These are phyloP conservation scores for Pseudoturritis turrita DNA, from an alignment of 345 rosid species.

Conservation along the genomic window DNA sequence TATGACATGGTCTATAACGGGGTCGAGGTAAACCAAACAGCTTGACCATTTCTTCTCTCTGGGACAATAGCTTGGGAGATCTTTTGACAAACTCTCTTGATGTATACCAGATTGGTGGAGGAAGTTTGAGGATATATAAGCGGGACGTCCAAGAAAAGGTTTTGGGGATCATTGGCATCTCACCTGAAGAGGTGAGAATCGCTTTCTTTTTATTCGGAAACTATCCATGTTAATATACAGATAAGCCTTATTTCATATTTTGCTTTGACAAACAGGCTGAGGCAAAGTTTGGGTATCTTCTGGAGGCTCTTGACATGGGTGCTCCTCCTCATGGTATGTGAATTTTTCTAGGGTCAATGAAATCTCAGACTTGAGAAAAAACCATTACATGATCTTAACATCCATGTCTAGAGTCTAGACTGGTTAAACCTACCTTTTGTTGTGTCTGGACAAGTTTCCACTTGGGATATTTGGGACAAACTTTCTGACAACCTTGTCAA, in stretches of 20 bases:
- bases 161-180: constrained; percentile 75
- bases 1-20: constrained; percentile 99
- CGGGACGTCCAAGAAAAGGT: constrained; percentile 88
- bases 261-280: constrained; percentile 57
- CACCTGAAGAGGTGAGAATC: constrained; percentile 59
- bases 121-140: constrained; percentile 92
- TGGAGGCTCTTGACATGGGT: constrained; percentile 97
- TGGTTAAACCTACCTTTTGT: background rate
- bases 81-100: background rate
- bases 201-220: background rate
- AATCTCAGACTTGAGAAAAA: background rate
- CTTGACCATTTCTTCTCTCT: constrained; percentile 2
- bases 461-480: background rate
- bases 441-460: background rate
- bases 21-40: constrained; percentile 59
- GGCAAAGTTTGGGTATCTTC: constrained; percentile 88
- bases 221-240: too few species aligned
- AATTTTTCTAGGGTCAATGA: background rate
- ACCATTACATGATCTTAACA: background rate
- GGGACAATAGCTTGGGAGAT: background rate
- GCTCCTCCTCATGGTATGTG: constrained; percentile 95
- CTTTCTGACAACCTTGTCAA: background rate
- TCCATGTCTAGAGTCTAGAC: background rate
- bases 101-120: constrained; percentile 86
- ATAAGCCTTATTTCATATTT: background rate